Evolutionary conservation across 2,329 filamentous ascomycete genomes (phyloP).

Genomic region (Celoporthe dispersa): DNA sequence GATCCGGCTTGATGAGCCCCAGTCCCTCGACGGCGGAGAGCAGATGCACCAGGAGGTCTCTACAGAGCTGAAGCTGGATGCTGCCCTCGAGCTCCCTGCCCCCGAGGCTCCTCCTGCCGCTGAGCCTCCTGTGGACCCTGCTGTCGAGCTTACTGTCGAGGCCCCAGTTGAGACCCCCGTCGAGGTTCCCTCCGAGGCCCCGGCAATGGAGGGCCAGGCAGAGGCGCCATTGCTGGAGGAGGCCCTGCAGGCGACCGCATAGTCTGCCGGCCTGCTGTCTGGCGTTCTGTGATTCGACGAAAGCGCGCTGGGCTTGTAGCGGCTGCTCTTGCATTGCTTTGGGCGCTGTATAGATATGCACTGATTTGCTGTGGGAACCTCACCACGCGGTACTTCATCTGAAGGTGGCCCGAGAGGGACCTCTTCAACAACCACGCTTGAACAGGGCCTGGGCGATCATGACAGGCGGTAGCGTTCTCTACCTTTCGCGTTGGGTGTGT

Average conservation of each 20-base stretch:
- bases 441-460: neutral
- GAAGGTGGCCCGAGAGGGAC: neutral
- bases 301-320: neutral
- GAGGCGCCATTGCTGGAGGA: conserved; percentile 11
- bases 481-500: neutral
- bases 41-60: conserved; percentile 12
- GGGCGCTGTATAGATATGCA: neutral
- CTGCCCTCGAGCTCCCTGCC: neutral
- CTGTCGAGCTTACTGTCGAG: conserved; percentile 4
- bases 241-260: conserved; percentile 13
- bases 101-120: neutral
- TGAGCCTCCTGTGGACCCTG: conserved; percentile 7
- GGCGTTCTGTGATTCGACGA: neutral
- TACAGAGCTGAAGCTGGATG: conserved; percentile 5
- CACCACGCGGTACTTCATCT: neutral
- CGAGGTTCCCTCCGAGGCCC: conserved; percentile 3
- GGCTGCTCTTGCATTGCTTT: neutral
- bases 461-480: neutral
- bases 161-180: conserved; percentile 10
- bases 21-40: conserved; percentile 20
- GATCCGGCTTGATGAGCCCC: conserved; percentile 36
- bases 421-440: neutral
- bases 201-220: conserved; percentile 7
- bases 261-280: neutral
- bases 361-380: neutral